Base-by-base conservation (phyloP, 2,329 filamentous ascomycete genomes). In the Fusarium sacchari region DNA sequence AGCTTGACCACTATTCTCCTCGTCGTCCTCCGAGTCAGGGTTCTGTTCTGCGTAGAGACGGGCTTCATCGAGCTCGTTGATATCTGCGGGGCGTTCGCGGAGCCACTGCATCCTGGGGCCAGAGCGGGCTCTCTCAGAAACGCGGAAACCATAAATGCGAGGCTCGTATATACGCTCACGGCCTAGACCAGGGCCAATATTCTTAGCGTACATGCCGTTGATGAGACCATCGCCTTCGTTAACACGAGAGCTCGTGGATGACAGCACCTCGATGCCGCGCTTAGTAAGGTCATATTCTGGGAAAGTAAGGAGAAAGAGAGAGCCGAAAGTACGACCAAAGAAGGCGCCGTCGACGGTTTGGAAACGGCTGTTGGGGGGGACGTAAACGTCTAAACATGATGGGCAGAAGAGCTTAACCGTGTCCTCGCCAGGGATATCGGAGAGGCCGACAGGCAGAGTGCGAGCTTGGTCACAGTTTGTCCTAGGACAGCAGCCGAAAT, bases 401-500 rank as follows among this genome's bases (percentile, higher is more conserved):
- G 96, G 96, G 81, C 96, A 99, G 85, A 98, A 99, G 28, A 99
- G 90, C 86, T 99, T 99, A 80, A 99, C 96, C 1, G 96, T 99
- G 80, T 99, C 96, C 82, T 97, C 93, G 73, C 96, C 96, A 2
- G 96, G 96, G 53, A 96, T 96, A 83, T 99, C 96, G 66, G 94
- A 97, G 70, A 96, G 89, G 42, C 96, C 96, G 26, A 99, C 96
- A 3, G 96, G 96, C 10, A 99, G 88, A 20, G 97, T 96, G 79
- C 96, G 93, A 73, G 94, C 93, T 68, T 93, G 92, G 78, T 95
- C 93, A 87, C 96, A 99, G 83, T 96, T 91, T 67, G 96, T 97
- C 67, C 96, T 91, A n/a, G 96, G 96, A 82, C 96, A 99, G 76
- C 93, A 92, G 60, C 96, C 96, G 80, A 99, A 99, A 85, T 99